Evolutionary conservation across 2,329 filamentous ascomycete species (phyloP).

Genomic region (Arthrobotrys sphaeroides): DNA sequence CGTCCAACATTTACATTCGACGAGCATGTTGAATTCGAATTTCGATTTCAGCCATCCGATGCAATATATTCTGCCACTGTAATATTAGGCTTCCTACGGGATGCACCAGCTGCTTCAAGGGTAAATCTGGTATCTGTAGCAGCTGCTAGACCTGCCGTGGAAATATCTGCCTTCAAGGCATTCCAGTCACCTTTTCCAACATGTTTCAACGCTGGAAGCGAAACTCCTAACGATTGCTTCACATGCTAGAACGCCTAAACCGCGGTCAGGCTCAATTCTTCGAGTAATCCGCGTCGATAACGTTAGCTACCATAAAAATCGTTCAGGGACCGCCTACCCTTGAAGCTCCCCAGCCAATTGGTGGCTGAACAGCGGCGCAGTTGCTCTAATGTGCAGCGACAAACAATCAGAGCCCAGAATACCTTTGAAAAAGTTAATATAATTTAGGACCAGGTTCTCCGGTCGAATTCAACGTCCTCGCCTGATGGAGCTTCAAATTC

Average conservation of each 20-base stretch:
- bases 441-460: neutral
- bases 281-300: neutral
- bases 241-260: neutral
- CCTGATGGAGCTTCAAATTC: neutral
- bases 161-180: slow-evolving; percentile 2
- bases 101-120: neutral
- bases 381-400: neutral
- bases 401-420: neutral
- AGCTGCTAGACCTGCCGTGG: neutral
- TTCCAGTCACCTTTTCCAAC: neutral
- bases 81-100: neutral
- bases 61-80: neutral
- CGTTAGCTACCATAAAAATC: neutral
- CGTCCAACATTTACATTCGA: neutral
- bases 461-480: neutral
- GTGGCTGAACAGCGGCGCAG: slow-evolving; percentile 4
- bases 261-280: neutral
- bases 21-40: too few species aligned
- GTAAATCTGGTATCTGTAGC: neutral
- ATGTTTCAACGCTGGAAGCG: neutral
- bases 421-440: neutral
- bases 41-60: too few species aligned
- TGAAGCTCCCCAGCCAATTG: neutral
- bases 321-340: neutral
- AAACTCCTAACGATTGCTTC: neutral